Base-by-base conservation (phyloP, 768 basidiomycete genomes). In the Chalciporus piperatus region DNA sequence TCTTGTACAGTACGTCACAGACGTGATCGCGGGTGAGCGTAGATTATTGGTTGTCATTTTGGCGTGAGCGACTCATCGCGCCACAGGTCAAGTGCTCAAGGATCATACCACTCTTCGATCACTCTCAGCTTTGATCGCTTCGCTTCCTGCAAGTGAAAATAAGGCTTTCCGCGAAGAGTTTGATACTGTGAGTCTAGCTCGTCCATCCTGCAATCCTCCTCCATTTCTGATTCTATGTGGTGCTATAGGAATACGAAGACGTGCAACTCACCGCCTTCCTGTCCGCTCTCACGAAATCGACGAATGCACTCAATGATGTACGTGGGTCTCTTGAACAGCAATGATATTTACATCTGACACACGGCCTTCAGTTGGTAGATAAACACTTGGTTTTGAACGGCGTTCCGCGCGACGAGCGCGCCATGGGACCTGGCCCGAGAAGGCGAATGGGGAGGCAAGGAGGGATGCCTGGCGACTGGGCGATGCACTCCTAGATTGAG, bases 201-300 rank as follows among this genome's bases (percentile, higher is more conserved):
- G 16, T 37, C 10, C 16, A n/a, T 37, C 35, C 16, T n/a, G 3
- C n/a, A 16, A 16, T 41, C 27, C 30, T 39, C 9, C 25, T 8
- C 8, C n/a, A n/a, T 13, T 51, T 42, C 41, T 56, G 43, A 30
- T 45, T 28, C 20, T 20, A 8, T 44, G 51, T 35, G 28, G 46
- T 25, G 30, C 32, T 30, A 5, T 59, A 97, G 93, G 96, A 99
- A 81, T 92, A 95, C 69, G 89, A 88, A 62, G 95, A 99, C 65
- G 93, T 96, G 14, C 92, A 97, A 54, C 74, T 99, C 25, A 97
- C 93, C 1, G 85, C 88, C 9, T 91, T 92, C 70, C 75, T 99
- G 12, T 85, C 92, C 1, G 82, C 85, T 13, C 70, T 99, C 52
- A 98, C 95, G 7, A 95, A 94, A 70, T 89, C 90, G 27, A 79